These are phyloP conservation scores for Penicillium olsonii DNA, from an alignment of 2,329 filamentous ascomycete genomes.

Conservation along the genomic window DNA sequence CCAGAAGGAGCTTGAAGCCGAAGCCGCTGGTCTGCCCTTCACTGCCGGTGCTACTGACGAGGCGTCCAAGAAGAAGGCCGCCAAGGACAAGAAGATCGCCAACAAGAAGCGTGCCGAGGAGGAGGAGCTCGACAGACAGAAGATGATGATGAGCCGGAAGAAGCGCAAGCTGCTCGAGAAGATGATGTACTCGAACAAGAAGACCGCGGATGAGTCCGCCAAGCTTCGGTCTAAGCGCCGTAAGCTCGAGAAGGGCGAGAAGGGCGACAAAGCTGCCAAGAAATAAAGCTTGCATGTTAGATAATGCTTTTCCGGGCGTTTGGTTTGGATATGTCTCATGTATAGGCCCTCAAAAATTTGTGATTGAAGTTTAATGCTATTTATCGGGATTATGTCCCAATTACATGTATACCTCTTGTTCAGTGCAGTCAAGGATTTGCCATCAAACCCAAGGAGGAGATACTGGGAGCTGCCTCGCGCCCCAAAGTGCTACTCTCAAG, in stretches of 20 bases:
- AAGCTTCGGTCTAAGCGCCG: conserved; percentile 85
- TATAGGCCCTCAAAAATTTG: conserved; percentile 31
- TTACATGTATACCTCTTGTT: conserved; percentile 4
- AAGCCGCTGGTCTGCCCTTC: conserved; percentile 70
- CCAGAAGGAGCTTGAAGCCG: conserved; percentile 89
- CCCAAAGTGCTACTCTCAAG: no score
- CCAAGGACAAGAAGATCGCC: conserved; percentile 69
- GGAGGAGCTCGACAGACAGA: conserved; percentile 87
- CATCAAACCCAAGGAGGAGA: no score
- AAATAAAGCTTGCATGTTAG: conserved; percentile 11
- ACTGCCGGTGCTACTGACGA: conserved; percentile 54
- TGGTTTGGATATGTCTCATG: conserved; percentile 28
- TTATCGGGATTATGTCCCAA: conserved; percentile 3
- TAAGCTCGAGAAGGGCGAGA: conserved; percentile 69
- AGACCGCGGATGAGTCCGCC: conserved; percentile 87
- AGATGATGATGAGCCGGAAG: conserved; percentile 98
- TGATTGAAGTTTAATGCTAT: conserved; percentile 15
- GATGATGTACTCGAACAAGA: conserved; percentile 94
- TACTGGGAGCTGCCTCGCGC: no score
- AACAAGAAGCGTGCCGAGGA: conserved; percentile 67
- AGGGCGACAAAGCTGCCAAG: conserved; percentile 2
- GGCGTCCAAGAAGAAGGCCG: conserved; percentile 68
- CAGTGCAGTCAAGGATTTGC: neutral
- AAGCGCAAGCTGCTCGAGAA: conserved; percentile 97
- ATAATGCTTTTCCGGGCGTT: conserved; percentile 23